Conservation (phyloP, 2,329 filamentous ascomycete genomes). For the Clonostachys rhizophaga region DNA sequence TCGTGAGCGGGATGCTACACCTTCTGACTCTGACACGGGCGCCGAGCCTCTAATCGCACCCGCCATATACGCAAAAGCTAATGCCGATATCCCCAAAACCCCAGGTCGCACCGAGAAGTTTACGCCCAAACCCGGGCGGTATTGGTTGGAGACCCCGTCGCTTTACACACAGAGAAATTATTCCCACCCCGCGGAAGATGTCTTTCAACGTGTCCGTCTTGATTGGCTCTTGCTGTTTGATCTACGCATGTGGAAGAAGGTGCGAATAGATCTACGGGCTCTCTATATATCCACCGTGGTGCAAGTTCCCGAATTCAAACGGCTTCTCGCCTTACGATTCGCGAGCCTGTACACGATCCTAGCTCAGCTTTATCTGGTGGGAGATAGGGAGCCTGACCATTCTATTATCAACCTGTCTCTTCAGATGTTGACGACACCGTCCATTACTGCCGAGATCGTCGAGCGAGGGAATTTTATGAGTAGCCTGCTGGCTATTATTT, state of each 20-base stretch:
- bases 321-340: conserved; percentile 87
- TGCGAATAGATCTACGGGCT: conserved; percentile 83
- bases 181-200: conserved; percentile 73
- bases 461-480: conserved; percentile 94
- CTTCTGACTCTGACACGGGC: conserved; percentile 68
- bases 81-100: conserved; percentile 76
- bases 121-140: conserved; percentile 64
- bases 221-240: conserved; percentile 97
- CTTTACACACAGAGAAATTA: conserved; percentile 60
- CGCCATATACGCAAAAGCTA: conserved; percentile 57
- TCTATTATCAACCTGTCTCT: conserved; percentile 97
- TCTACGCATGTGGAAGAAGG: conserved; percentile 92
- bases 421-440: conserved; percentile 94
- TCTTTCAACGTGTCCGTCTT: conserved; percentile 83
- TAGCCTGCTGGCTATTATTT: conserved; percentile 91
- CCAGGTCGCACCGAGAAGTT: conserved; percentile 50
- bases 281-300: conserved; percentile 97
- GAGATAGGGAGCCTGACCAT: conserved; percentile 93
- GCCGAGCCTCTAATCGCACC: conserved; percentile 59
- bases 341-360: conserved; percentile 91
- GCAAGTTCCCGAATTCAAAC: conserved; percentile 92
- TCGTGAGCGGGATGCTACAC: conserved; percentile 58
- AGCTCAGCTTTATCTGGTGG: conserved; percentile 91
- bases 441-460: conserved; percentile 93
- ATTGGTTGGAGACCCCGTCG: conserved; percentile 81